A percentile compares a stretch with the other conserved stretches of the same genome.
phyloP scores from a whole-genome alignment of 257 asterid genomes.

The Plantago ovata region DNA sequence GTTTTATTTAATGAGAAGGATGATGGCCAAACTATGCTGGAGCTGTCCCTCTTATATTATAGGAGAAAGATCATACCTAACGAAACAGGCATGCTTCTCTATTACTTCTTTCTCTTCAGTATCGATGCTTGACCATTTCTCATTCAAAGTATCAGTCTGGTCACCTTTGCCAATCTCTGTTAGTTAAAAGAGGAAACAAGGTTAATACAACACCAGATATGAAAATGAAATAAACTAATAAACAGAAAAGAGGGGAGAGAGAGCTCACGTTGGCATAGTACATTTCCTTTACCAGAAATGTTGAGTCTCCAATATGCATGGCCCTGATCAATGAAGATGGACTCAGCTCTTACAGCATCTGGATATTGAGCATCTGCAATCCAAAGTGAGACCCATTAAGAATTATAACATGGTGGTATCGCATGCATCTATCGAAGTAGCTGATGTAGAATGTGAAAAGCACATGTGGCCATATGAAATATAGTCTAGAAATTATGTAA shows the following conservation, averaged over 20 bases:
- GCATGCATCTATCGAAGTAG: background rate
- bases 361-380: constrained; percentile 34
- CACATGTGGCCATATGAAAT: too few species aligned
- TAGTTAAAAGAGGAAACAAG: constrained; percentile 11
- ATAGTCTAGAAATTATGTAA: too few species aligned
- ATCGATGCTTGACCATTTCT: constrained; percentile 37
- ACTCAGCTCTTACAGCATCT: constrained; percentile 51
- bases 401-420: background rate
- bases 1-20: too few species aligned
- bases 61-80: constrained; percentile 20
- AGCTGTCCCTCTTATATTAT: background rate
- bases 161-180: constrained; percentile 50
- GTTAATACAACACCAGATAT: constrained; percentile 4
- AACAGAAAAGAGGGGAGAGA: background rate
- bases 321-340: constrained; percentile 38
- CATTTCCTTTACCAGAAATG: constrained; percentile 30
- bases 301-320: constrained; percentile 56
- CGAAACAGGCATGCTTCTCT: constrained; percentile 28
- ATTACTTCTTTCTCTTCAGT: constrained; percentile 34
- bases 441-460: background rate
- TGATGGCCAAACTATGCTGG: background rate
- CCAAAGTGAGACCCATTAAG: background rate
- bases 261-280: constrained; percentile 57
- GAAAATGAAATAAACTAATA: background rate
- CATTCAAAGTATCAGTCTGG: constrained; percentile 21